phyloP scores from a whole-genome alignment of 805 yeast genomes.

The Cyberlindnera japonica region DNA sequence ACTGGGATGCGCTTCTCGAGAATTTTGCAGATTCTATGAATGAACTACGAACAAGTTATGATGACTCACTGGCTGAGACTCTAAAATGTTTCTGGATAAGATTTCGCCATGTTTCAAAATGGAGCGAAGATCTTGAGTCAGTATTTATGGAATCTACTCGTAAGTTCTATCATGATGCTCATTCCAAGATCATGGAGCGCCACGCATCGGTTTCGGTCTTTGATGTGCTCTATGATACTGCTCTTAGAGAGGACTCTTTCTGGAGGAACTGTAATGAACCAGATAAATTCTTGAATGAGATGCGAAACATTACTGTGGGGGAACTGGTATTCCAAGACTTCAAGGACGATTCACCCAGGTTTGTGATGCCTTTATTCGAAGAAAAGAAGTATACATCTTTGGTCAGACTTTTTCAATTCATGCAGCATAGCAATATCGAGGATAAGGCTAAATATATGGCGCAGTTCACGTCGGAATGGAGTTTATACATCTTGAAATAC shows the following conservation, averaged over 20 bases:
- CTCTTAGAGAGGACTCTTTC: slow-evolving; percentile 12
- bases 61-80: background rate
- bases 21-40: slow-evolving; percentile 7
- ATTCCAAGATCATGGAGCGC: background rate
- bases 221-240: slow-evolving; percentile 4
- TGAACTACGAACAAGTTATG: slow-evolving; percentile 3
- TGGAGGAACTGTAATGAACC: slow-evolving; percentile 12
- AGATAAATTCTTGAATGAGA: background rate
- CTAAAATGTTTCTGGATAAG: slow-evolving; percentile 8
- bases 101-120: slow-evolving; percentile 4
- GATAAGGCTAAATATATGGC: background rate
- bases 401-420: slow-evolving; percentile 13
- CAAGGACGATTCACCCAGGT: slow-evolving; percentile 1
- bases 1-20: slow-evolving; percentile 7
- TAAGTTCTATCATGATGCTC: slow-evolving; percentile 8
- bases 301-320: slow-evolving; percentile 3
- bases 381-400: slow-evolving; percentile 8
- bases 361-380: slow-evolving; percentile 16
- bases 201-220: slow-evolving; percentile 1
- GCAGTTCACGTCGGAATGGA: slow-evolving; percentile 13
- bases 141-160: slow-evolving; percentile 1
- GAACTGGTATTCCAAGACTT: slow-evolving; percentile 13
- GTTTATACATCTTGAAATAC: slow-evolving; percentile 12
- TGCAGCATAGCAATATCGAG: slow-evolving; percentile 7
- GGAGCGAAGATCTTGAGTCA: slow-evolving; percentile 6